phyloP scores from a whole-genome alignment of 1,284 basidiomycete genomes.

The Ustilago cynodontis region DNA sequence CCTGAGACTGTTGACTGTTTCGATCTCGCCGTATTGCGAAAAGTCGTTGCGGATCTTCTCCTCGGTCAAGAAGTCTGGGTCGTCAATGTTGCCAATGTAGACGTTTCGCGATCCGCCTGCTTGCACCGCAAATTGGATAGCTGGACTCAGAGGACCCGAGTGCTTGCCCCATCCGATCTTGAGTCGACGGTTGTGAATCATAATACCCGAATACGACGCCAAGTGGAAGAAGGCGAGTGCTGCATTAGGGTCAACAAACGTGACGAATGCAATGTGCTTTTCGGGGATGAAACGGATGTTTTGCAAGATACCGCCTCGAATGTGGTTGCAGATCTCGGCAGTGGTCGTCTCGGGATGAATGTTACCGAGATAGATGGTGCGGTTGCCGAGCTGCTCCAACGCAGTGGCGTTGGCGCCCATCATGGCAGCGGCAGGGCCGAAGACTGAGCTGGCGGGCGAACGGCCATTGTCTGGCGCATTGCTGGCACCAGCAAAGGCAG shows the following conservation, averaged over 20 bases:
- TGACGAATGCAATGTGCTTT: slow-evolving; percentile 69
- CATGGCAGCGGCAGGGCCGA: slow-evolving; percentile 54
- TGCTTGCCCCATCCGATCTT: slow-evolving; percentile 70
- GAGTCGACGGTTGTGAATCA: slow-evolving; percentile 67
- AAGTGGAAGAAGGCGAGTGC: slow-evolving; percentile 68
- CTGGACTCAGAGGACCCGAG: slow-evolving; percentile 66
- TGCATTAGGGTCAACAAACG: slow-evolving; percentile 67
- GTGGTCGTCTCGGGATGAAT: slow-evolving; percentile 68
- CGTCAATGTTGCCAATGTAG: slow-evolving; percentile 69
- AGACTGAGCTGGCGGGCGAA: slow-evolving; percentile 46
- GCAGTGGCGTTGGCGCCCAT: slow-evolving; percentile 50
- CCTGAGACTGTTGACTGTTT: slow-evolving; percentile 66
- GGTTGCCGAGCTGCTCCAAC: slow-evolving; percentile 66
- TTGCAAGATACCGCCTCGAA: slow-evolving; percentile 68
- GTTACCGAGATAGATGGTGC: slow-evolving; percentile 69
- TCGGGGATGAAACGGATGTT: slow-evolving; percentile 67
- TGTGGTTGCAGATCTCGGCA: slow-evolving; percentile 70
- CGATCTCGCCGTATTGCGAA: slow-evolving; percentile 67
- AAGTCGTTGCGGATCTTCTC: slow-evolving; percentile 67
- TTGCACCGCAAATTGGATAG: slow-evolving; percentile 68
- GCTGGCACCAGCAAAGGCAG: slow-evolving; percentile 44
- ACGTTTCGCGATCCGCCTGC: slow-evolving; percentile 68
- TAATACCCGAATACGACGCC: slow-evolving; percentile 65
- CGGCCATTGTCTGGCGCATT: slow-evolving; percentile 35
- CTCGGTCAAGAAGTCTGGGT: slow-evolving; percentile 60